phyloP scores from a whole-genome alignment of 352 stramenopile genomes.

The Elongisporangium prolatum region DNA sequence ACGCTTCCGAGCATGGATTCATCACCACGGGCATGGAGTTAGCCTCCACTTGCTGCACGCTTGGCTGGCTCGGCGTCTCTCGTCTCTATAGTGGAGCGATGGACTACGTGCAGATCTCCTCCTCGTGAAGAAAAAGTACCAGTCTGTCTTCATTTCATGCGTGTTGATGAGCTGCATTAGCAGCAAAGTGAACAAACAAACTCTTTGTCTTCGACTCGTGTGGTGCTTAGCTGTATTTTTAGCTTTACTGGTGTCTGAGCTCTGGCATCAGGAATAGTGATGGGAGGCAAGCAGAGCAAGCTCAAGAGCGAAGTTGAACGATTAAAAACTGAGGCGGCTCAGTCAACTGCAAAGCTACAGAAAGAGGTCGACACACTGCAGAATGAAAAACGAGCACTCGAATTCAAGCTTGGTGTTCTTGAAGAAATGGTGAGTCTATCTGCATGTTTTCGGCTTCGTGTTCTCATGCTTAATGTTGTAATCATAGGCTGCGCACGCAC shows the following conservation, averaged over 20 bases:
- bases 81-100: conserved; percentile 51
- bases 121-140: neutral
- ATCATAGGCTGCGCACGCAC: conserved; percentile 35
- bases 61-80: conserved; percentile 57
- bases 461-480: neutral
- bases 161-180: conserved; percentile 4
- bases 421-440: conserved; percentile 34
- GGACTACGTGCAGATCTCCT: conserved; percentile 22
- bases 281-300: conserved; percentile 50
- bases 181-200: neutral
- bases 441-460: neutral
- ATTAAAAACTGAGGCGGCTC: conserved; percentile 33
- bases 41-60: conserved; percentile 53
- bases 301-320: conserved; percentile 58
- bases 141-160: conserved; percentile 13
- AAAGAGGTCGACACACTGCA: conserved; percentile 32
- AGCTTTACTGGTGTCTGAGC: neutral
- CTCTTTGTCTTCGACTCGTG: neutral
- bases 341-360: conserved; percentile 22
- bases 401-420: conserved; percentile 50
- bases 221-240: conserved; percentile 20
- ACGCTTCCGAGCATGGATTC: conserved; percentile 57
- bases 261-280: conserved; percentile 7
- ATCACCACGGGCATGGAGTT: conserved; percentile 64
- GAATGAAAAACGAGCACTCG: conserved; percentile 49